These are phyloP conservation scores for Xylaria longipes DNA, from an alignment of 495 filamentous ascomycete genomes.

Conservation along the genomic window DNA sequence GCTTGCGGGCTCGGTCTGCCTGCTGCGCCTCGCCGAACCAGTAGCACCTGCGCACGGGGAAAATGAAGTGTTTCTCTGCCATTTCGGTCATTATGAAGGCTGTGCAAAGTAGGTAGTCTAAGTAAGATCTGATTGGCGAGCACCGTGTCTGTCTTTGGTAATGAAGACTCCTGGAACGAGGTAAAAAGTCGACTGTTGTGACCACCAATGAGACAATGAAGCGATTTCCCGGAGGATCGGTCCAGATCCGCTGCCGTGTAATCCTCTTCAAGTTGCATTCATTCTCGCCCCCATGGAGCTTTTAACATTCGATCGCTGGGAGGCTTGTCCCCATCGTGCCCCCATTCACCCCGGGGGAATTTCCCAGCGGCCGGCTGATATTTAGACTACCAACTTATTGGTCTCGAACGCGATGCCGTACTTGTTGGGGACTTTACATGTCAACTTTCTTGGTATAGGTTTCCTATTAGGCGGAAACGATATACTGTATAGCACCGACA, in stretches of 20 bases:
- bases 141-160: background rate
- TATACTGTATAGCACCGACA: background rate
- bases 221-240: background rate
- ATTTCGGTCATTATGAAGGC: constrained; percentile 1
- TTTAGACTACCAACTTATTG: background rate
- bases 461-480: background rate
- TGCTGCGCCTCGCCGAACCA: constrained; percentile 23
- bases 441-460: background rate
- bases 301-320: constrained; percentile 10
- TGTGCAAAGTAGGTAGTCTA: background rate
- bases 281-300: constrained; percentile 2
- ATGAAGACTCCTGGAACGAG: background rate
- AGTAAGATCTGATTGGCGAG: background rate
- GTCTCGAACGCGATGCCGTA: background rate
- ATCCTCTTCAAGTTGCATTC: background rate
- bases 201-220: background rate
- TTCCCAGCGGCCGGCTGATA: background rate
- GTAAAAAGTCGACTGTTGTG: background rate
- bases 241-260: background rate
- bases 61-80: background rate
- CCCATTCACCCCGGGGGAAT: background rate
- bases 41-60: background rate
- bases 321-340: background rate
- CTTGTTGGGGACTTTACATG: background rate
- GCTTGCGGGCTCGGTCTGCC: constrained; percentile 17